These are phyloP conservation scores for Penicillium arizonense DNA, from an alignment of 495 filamentous ascomycete genomes.

Conservation along the genomic window DNA sequence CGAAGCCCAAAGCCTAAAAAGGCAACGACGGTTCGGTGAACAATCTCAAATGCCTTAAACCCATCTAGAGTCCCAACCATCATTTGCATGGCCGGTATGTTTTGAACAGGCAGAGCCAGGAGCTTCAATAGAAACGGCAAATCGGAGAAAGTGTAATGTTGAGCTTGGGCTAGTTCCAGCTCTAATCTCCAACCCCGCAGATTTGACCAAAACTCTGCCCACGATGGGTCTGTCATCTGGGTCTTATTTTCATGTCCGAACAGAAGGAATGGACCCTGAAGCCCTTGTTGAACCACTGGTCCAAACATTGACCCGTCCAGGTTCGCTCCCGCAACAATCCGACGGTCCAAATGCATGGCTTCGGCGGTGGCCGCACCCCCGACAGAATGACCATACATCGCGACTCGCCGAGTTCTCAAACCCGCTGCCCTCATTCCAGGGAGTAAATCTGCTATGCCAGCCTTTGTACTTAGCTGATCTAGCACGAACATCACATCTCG, in stretches of 20 bases:
- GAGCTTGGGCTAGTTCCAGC: constrained; percentile 18
- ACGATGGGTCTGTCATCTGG: constrained; percentile 18
- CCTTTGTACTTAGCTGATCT: constrained; percentile 25
- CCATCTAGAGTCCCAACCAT: neutral
- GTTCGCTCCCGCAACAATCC: constrained; percentile 45
- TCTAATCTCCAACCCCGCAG: constrained; percentile 26
- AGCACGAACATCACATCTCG: constrained; percentile 37
- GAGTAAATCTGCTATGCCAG: constrained; percentile 8
- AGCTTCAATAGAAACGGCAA: constrained; percentile 46
- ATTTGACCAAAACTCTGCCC: constrained; percentile 25
- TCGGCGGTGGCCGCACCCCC: constrained; percentile 51
- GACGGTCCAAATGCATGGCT: constrained; percentile 35
- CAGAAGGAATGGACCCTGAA: constrained; percentile 30
- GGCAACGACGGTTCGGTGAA: neutral
- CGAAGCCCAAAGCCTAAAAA: neutral
- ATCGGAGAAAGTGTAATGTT: constrained; percentile 30
- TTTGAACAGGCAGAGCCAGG: neutral
- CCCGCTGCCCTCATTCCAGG: constrained; percentile 3
- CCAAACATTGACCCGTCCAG: constrained; percentile 46
- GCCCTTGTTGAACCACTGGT: constrained; percentile 17
- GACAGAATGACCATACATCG: constrained; percentile 52
- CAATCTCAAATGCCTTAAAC: neutral
- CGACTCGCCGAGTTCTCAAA: constrained; percentile 17
- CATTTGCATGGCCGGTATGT: neutral
- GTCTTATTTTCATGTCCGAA: constrained; percentile 22